Percentiles rank a stretch among this genome's conserved stretches.
Conservation (phyloP, 2,329 filamentous ascomycete species). For the Aspergillus sp. region DNA sequence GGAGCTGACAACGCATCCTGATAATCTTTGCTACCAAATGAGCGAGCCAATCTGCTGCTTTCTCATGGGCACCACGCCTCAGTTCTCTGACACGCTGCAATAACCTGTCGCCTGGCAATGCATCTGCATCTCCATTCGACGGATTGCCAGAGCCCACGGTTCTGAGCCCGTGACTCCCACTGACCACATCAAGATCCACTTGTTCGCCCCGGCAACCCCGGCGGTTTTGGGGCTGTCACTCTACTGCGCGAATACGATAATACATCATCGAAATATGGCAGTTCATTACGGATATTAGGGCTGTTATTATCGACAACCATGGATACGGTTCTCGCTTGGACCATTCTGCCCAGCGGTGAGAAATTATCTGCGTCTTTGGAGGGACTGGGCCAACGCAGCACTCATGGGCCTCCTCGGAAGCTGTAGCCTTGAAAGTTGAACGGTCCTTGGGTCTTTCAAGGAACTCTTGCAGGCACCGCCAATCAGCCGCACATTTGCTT, state of each 20-base stretch:
- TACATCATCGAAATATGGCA: slow-evolving; percentile 3
- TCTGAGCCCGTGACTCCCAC: slow-evolving; percentile 13
- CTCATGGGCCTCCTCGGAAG: background rate
- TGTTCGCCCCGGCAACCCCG: slow-evolving; percentile 16
- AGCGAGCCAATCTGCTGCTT: slow-evolving; percentile 7
- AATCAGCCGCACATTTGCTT: slow-evolving; percentile 5
- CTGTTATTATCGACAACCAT: too few species aligned
- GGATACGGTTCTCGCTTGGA: too few species aligned
- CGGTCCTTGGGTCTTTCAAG: background rate
- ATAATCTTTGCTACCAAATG: slow-evolving; percentile 21
- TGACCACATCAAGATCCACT: slow-evolving; percentile 1
- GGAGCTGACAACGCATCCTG: slow-evolving; percentile 20
- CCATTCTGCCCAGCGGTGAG: slow-evolving; percentile 2
- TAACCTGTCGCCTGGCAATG: background rate
- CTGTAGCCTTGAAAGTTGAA: background rate
- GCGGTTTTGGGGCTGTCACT: slow-evolving; percentile 8
- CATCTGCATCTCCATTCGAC: background rate
- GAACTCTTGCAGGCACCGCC: background rate
- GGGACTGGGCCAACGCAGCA: background rate
- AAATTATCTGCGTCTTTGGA: background rate
- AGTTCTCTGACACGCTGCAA: slow-evolving; percentile 14
- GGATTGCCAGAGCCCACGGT: background rate
- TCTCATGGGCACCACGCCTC: slow-evolving; percentile 11
- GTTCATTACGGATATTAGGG: too few species aligned
- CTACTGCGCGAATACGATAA: background rate